phyloP scores from a whole-genome alignment of 495 filamentous ascomycete genomes.

The Lophium mytilinum region DNA sequence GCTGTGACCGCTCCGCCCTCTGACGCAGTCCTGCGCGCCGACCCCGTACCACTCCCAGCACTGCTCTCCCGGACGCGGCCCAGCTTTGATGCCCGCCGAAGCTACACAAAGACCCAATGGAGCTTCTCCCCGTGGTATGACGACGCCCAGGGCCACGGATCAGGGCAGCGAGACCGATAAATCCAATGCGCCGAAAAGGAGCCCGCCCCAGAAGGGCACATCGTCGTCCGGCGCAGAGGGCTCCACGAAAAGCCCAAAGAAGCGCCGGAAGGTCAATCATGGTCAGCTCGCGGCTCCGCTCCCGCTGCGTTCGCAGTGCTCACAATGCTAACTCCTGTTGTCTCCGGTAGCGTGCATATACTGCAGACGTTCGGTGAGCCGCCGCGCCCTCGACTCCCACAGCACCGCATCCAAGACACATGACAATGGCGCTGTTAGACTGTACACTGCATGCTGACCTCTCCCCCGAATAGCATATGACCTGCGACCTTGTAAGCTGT shows the following conservation, averaged over 20 bases:
- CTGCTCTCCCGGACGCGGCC: conserved; percentile 10
- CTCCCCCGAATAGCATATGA: conserved; percentile 77
- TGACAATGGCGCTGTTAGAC: conserved; percentile 7
- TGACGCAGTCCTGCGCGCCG: background rate
- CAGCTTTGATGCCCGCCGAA: conserved; percentile 22
- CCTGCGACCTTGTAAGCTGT: conserved; percentile 93
- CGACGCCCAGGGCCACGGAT: conserved; percentile 13
- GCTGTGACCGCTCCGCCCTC: background rate
- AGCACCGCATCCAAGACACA: conserved; percentile 5
- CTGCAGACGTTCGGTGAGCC: conserved; percentile 95
- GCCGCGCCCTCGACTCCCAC: conserved; percentile 12
- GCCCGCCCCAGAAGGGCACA: conserved; percentile 8
- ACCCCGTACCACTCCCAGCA: conserved; percentile 8
- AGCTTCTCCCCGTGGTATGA: conserved; percentile 16
- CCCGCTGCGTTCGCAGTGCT: conserved; percentile 18
- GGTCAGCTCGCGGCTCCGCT: conserved; percentile 46
- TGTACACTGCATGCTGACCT: conserved; percentile 29
- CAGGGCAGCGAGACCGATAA: conserved; percentile 16
- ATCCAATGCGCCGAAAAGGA: conserved; percentile 16
- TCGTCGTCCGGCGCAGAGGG: conserved; percentile 16
- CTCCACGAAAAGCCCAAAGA: conserved; percentile 54
- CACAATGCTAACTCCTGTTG: conserved; percentile 34
- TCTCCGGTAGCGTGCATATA: conserved; percentile 81
- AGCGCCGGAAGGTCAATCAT: conserved; percentile 99
- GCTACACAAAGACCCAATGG: conserved; percentile 23